These are phyloP conservation scores for Aspergillus sp. DNA, from an alignment of 2,329 filamentous ascomycete species.

Conservation along the genomic window DNA sequence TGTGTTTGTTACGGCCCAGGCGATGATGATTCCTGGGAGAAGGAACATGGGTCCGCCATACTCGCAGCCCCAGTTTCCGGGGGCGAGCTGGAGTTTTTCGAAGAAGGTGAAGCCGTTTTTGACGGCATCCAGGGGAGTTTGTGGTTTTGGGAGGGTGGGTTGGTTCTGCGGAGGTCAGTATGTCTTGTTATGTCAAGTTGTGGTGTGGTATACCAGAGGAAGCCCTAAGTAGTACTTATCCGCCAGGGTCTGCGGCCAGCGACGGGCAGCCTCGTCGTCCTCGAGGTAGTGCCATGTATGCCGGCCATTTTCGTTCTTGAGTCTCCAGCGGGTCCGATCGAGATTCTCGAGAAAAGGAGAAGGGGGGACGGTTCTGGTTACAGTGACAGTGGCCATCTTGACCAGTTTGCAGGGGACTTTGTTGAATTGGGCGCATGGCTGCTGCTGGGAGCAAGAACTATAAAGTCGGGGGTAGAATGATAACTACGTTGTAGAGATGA, in stretches of 20 bases:
- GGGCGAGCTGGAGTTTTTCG: conserved; percentile 80
- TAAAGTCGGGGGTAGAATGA: conserved; percentile 4
- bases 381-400: not conserved
- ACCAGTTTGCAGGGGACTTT: not conserved
- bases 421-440: not conserved
- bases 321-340: conserved; percentile 61
- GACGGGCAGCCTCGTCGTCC: conserved; percentile 65
- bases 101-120: conserved; percentile 85
- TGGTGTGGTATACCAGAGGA: conserved; percentile 60
- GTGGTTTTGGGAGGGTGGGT: conserved; percentile 68
- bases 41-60: conserved; percentile 98
- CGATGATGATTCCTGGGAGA: conserved; percentile 77
- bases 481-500: conserved; percentile 11
- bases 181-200: not conserved
- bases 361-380: not conserved
- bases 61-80: conserved; percentile 94
- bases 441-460: not conserved
- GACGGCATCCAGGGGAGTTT: conserved; percentile 73
- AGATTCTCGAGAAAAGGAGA: not conserved
- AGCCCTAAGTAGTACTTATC: conserved; percentile 87
- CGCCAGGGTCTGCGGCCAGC: conserved; percentile 81
- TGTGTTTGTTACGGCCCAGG: conserved; percentile 86
- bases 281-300: conserved; percentile 93
- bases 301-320: conserved; percentile 76
- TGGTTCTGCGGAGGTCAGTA: conserved; percentile 57